These are phyloP conservation scores for Erysiphe pulchra DNA, from an alignment of 2,329 filamentous ascomycete species.

Conservation along the genomic window DNA sequence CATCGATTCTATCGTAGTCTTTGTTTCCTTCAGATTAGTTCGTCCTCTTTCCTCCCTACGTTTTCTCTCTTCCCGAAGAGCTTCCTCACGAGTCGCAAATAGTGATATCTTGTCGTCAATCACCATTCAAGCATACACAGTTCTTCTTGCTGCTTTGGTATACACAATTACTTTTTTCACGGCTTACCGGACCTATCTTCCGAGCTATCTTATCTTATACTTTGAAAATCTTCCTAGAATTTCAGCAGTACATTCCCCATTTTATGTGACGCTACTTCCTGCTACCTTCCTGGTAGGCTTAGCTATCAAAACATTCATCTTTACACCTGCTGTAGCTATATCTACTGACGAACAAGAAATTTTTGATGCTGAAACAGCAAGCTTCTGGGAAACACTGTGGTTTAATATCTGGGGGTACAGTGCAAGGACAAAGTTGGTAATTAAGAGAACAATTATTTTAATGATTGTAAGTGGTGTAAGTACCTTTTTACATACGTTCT, in stretches of 20 bases:
- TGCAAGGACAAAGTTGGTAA: slow-evolving; percentile 32
- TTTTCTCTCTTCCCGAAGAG: slow-evolving; percentile 19
- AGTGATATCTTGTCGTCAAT: slow-evolving; percentile 38
- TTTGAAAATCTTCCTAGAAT: slow-evolving; percentile 50
- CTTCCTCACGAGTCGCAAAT: slow-evolving; percentile 23
- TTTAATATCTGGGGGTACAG: slow-evolving; percentile 50
- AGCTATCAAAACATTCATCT: slow-evolving; percentile 53
- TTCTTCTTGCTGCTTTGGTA: slow-evolving; percentile 41
- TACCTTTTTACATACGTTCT: slow-evolving; percentile 36
- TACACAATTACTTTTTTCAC: slow-evolving; percentile 50
- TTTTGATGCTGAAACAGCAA: slow-evolving; percentile 40
- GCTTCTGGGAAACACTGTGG: slow-evolving; percentile 40
- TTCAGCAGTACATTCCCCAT: slow-evolving; percentile 36
- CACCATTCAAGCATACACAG: slow-evolving; percentile 35
- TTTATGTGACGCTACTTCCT: slow-evolving; percentile 33
- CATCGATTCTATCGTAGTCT: slow-evolving; percentile 43
- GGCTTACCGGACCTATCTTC: slow-evolving; percentile 44
- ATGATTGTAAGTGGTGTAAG: slow-evolving; percentile 29
- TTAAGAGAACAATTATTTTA: slow-evolving; percentile 35
- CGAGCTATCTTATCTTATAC: slow-evolving; percentile 43
- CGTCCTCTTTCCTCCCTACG: slow-evolving; percentile 41
- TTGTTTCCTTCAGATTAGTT: slow-evolving; percentile 50
- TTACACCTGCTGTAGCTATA: slow-evolving; percentile 33
- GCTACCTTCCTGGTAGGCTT: slow-evolving; percentile 31
- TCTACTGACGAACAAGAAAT: slow-evolving; percentile 18